Conservation (phyloP, 495 filamentous ascomycete genomes). For the Opeltia flavorubescens region DNA sequence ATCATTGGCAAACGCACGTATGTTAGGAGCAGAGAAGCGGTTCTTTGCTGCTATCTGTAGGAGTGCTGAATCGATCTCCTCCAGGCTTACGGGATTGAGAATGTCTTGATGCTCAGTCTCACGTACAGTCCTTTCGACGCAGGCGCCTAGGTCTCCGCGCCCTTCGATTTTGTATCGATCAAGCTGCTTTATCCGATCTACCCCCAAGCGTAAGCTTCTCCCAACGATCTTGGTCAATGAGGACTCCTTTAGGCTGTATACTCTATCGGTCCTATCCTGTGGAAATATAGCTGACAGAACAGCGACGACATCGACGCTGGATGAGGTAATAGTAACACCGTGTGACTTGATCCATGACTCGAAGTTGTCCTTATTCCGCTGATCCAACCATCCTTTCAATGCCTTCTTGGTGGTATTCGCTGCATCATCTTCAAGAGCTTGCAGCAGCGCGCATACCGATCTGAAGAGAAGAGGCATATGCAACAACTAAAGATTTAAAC, state of each 20-base stretch:
- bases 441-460: constrained; percentile 46
- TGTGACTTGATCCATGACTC: constrained; percentile 48
- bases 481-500: neutral
- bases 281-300: constrained; percentile 64
- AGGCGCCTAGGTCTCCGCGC: constrained; percentile 52
- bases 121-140: constrained; percentile 50
- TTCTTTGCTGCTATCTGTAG: constrained; percentile 48
- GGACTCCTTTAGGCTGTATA: constrained; percentile 50
- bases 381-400: neutral
- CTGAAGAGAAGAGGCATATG: constrained; percentile 49
- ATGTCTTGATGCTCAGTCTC: constrained; percentile 40
- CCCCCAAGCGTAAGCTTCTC: constrained; percentile 46
- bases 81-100: constrained; percentile 39
- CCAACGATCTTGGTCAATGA: constrained; percentile 49
- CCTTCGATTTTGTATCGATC: constrained; percentile 43
- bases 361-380: constrained; percentile 13
- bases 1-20: constrained; percentile 30
- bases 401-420: constrained; percentile 1
- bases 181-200: constrained; percentile 43
- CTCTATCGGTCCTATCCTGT: constrained; percentile 57
- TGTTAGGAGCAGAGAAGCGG: constrained; percentile 51
- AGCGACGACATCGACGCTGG: constrained; percentile 38
- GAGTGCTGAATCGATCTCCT: constrained; percentile 60
- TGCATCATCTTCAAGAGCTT: constrained; percentile 32
- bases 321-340: constrained; percentile 32